A percentile compares a stretch with the other conserved stretches of the same genome.
Evolutionary conservation across 495 filamentous ascomycete species (phyloP).

Genomic region (Aspergillus sparsus): DNA sequence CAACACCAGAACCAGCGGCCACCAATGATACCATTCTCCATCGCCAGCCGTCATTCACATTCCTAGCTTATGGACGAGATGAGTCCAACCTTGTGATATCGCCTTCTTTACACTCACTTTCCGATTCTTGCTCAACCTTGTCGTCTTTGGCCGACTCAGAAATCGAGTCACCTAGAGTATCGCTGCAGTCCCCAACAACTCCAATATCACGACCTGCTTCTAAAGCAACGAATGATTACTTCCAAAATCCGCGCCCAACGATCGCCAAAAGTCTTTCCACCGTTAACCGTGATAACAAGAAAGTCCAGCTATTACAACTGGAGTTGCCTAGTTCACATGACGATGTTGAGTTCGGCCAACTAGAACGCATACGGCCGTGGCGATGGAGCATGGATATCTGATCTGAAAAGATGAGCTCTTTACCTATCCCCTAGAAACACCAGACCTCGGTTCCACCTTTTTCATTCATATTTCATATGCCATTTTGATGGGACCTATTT

Average conservation of each 20-base stretch:
- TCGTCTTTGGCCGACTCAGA: slow-evolving; percentile 37
- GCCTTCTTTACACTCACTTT: slow-evolving; percentile 32
- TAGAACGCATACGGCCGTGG: slow-evolving; percentile 46
- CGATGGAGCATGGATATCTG: slow-evolving; percentile 54
- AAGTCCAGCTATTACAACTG: slow-evolving; percentile 44
- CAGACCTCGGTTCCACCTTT: too few species aligned
- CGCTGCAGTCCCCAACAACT: slow-evolving; percentile 43
- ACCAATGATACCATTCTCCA: slow-evolving; percentile 14
- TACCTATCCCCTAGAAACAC: background rate
- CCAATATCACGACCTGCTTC: slow-evolving; percentile 44
- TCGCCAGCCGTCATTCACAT: slow-evolving; percentile 29
- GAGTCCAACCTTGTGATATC: slow-evolving; percentile 34
- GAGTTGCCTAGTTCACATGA: slow-evolving; percentile 43
- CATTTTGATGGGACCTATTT: slow-evolving; percentile 3
- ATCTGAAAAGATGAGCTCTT: slow-evolving; percentile 10
- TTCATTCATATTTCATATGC: too few species aligned
- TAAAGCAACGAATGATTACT: slow-evolving; percentile 40
- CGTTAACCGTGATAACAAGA: slow-evolving; percentile 36
- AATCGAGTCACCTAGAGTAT: slow-evolving; percentile 32
- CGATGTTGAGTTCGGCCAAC: slow-evolving; percentile 39
- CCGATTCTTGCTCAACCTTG: slow-evolving; percentile 36
- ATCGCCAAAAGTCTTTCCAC: slow-evolving; percentile 42
- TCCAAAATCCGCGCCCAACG: slow-evolving; percentile 31
- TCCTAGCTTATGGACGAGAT: slow-evolving; percentile 26
- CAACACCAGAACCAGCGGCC: slow-evolving; percentile 13